A percentile compares a stretch with the other conserved stretches of the same genome.
Conservation (phyloP, 2,329 filamentous ascomycete genomes). For the Mariannaea sp. region DNA sequence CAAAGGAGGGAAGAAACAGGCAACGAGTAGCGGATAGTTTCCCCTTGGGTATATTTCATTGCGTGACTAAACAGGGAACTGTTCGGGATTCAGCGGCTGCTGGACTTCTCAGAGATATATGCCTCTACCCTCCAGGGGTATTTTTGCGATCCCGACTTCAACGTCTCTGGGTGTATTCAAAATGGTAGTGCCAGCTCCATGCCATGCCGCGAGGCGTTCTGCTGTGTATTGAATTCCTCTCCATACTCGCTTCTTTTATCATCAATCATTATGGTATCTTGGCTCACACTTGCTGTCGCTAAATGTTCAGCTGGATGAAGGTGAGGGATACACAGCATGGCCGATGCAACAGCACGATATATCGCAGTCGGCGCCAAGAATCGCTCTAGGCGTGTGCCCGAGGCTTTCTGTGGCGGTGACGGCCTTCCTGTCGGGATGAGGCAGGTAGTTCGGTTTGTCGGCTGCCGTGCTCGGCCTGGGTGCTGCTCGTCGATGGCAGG, state of each 20-base stretch:
- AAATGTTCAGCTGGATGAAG: conserved; percentile 6
- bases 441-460: not conserved
- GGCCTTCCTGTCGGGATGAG: conserved; percentile 1
- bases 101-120: not conserved
- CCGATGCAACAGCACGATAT: not conserved
- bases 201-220: not conserved
- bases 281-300: not conserved
- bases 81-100: not conserved
- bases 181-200: not conserved
- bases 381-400: conserved; percentile 6
- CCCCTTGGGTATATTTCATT: not conserved
- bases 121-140: not conserved
- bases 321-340: not conserved
- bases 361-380: conserved; percentile 1
- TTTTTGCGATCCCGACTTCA: not conserved
- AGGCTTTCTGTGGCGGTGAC: not conserved
- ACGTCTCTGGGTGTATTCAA: not conserved
- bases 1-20: not conserved
- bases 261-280: not conserved
- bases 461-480: conserved; percentile 7
- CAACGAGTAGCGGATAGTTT: not conserved
- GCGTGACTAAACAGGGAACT: not conserved
- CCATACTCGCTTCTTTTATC: not conserved
- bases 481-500: not conserved
- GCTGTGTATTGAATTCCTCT: not conserved